Evolutionary conservation across 2,329 filamentous ascomycete genomes (phyloP), one percentile per base, ranked within the genome.

Genomic region (Alternaria angustiovoidea): DNA sequence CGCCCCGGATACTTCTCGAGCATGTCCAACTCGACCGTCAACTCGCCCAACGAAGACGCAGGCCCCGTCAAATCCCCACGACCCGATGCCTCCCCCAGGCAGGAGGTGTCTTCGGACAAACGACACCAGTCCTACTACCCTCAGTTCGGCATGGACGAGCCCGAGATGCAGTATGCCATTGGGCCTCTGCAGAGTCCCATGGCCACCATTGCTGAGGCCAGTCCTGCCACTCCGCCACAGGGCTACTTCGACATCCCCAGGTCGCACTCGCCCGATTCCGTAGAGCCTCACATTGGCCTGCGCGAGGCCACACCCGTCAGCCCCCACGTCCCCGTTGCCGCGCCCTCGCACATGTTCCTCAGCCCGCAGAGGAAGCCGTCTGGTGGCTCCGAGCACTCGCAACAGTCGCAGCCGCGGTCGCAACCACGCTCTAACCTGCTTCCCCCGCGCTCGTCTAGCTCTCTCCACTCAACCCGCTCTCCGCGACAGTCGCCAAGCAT

Each of bases 1-100:
- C 87, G 93, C 64, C 91, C 92, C 4, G 91, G 90, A 18, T 96
- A 92, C 79, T 94, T 94, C 75, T 89, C 93, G 41, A 91, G 90
- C 54, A 80, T 90, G 69, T 93, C 89, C 53, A 69, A 41, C 83
- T 78, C 70, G 63, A 71, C 69, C 65, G 88, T 72, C 54, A 90
- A 91, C 68, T 81, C 80, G 41, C 84, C 84, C 4, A 85, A 87
- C 51, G 79, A 82, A 20, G 79, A 79, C 24, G 77, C 77, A 16
- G 65, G 63, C n/a, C 76, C 72, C 18, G 67, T 70, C 60, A 62
- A 55, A 28, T 69, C 67, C 41, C 75, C 70, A n/a, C 62, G 56
- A 4, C 69, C 69, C 42, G 69, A 67, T 61, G 55, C 63, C 7
- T 77, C 69, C n/a, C 72, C 69, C 26, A 73, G 66, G 12, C 67